Conservation (phyloP, 164 flowering plant species). For the Liriodendron chinense region DNA sequence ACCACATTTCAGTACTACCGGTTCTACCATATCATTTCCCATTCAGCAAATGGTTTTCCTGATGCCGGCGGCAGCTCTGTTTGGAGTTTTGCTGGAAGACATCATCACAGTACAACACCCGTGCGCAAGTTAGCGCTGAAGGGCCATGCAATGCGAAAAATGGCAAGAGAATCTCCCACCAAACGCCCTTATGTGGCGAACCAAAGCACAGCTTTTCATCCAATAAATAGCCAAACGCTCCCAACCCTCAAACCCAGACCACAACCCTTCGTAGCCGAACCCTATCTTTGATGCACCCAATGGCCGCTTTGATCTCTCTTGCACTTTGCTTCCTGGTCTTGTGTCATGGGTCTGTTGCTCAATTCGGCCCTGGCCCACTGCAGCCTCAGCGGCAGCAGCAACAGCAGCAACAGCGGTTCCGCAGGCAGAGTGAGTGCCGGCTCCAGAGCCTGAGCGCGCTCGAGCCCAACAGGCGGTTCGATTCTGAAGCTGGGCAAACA, state of each 20-base stretch:
- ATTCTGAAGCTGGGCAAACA: slow-evolving; percentile 45
- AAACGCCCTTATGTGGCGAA: neutral
- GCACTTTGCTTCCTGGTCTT: slow-evolving; percentile 2
- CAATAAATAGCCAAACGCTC: neutral
- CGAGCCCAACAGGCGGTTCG: slow-evolving; percentile 31
- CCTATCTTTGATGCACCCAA: neutral
- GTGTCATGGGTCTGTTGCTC: slow-evolving; percentile 11
- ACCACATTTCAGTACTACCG: neutral
- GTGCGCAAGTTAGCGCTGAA: neutral
- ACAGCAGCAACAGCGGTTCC: slow-evolving; percentile 19
- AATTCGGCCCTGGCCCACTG: slow-evolving; percentile 1
- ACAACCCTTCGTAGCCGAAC: neutral
- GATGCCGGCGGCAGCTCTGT: neutral
- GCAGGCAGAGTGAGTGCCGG: slow-evolving; percentile 29
- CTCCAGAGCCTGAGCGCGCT: slow-evolving; percentile 37
- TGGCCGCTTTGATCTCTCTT: neutral
- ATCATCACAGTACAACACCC: neutral
- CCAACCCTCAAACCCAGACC: neutral
- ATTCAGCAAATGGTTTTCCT: neutral
- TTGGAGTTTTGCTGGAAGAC: neutral
- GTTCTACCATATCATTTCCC: neutral
- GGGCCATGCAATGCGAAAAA: slow-evolving; percentile 5
- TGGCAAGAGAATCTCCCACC: neutral
- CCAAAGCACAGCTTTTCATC: neutral
- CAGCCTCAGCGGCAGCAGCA: slow-evolving; percentile 8